Evolutionary conservation across 1,284 basidiomycete genomes (phyloP).

Genomic region (Sporisorium iseilematis-ciliati): DNA sequence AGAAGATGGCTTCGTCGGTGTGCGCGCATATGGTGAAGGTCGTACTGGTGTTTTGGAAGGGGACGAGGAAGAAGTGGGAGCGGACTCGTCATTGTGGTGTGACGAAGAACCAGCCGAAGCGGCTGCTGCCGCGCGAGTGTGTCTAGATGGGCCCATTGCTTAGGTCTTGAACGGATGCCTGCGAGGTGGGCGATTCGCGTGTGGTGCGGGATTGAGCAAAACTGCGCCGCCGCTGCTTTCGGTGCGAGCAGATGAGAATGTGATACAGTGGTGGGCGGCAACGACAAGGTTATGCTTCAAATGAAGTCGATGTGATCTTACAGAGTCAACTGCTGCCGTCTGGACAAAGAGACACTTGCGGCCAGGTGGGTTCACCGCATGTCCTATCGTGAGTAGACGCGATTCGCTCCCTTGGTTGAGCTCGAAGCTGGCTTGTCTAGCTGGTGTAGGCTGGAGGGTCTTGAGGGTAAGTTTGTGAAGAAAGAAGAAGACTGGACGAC

Average conservation of each 20-base stretch:
- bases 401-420: too few species aligned
- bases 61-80: conserved; percentile 15
- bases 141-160: conserved; percentile 44
- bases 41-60: conserved; percentile 35
- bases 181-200: conserved; percentile 1
- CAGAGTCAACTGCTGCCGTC: conserved; percentile 12
- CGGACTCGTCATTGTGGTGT: conserved; percentile 15
- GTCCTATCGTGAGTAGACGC: neutral
- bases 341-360: conserved; percentile 9
- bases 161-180: neutral
- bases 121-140: conserved; percentile 22
- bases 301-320: conserved; percentile 25
- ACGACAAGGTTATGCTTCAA: conserved; percentile 23
- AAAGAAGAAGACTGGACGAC: neutral
- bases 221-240: conserved; percentile 1
- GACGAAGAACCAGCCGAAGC: conserved; percentile 17
- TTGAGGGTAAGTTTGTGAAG: conserved; percentile 8
- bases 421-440: neutral
- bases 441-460: neutral
- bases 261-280: conserved; percentile 6
- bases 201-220: neutral
- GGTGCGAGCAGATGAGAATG: conserved; percentile 8
- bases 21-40: conserved; percentile 40
- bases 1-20: conserved; percentile 37
- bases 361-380: conserved; percentile 19